Evolutionary conservation across 345 rosid genomes (phyloP), one percentile per base, ranked within the genome.

Genomic region (Brassica juncea): DNA sequence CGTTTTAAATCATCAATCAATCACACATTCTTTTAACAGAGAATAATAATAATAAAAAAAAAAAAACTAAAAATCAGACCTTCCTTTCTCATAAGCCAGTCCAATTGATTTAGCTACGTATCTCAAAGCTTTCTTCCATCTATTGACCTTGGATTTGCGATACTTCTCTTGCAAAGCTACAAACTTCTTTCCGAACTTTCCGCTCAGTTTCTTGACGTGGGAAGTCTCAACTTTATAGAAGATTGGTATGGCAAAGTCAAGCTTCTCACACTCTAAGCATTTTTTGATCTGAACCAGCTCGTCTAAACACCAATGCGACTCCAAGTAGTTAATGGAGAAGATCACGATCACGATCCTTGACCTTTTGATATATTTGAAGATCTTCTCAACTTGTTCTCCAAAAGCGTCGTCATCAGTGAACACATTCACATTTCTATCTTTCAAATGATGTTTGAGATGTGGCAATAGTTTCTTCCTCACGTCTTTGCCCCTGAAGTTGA

Each of bases 281-380:
- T 57, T 66, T 3, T 4, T 57, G 65, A 66, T 57, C 72, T 37
- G 8, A 2, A 23, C 72, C 2, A 75, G 65, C 72, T 75, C 79
- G 14, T 27, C 8, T 27, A 66, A 35, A 39, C 79, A 75, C 79
- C 79, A 75, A 4, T 0, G 0, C 66, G 72, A 75, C 65, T 66
- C 72, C 2, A 59, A 70, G 5, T 75, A 75, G 30, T 1, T 66
- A 4, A 66, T 6, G 39, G 78, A 66, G 42, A 75, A 66, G 30
- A 75, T 21, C 16, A 75, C 79, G 32, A 75, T 35, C 7, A 19
- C 72, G 58, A 75, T 75, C 42, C 16, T 37, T 27, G 79, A 66
- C 0, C 34, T 15, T 14, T 1, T 8, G 66, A 75, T 75, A 6
- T 75, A 27, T 1, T 8, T 2, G 1, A 55, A 66, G 55, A 74